These are phyloP conservation scores for Isoetes taiwanensis DNA, from an alignment of 75 land plant genomes.

Conservation along the genomic window DNA sequence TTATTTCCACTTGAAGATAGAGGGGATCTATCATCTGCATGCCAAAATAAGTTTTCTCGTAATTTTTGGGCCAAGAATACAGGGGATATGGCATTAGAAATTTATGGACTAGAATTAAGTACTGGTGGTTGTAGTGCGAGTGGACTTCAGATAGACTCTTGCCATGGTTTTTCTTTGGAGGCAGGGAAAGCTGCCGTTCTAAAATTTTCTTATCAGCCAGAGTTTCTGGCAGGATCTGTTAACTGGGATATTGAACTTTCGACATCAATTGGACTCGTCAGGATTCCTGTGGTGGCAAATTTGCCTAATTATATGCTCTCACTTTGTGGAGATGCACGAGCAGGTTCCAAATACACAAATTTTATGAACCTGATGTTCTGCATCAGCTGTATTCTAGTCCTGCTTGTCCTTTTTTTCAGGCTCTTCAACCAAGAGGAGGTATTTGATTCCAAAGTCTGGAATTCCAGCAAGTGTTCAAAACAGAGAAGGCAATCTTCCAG, in stretches of 20 bases:
- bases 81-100: slow-evolving; percentile 47
- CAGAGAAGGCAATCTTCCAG: no score
- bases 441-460: no score
- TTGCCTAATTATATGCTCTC: slow-evolving; percentile 32
- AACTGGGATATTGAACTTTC: slow-evolving; percentile 42
- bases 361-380: no score
- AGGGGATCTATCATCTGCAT: slow-evolving; percentile 16
- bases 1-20: not conserved
- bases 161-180: slow-evolving; percentile 33
- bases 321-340: slow-evolving; percentile 28
- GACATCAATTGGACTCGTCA: slow-evolving; percentile 34
- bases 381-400: no score
- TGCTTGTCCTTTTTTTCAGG: no score
- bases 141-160: slow-evolving; percentile 35
- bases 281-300: slow-evolving; percentile 46
- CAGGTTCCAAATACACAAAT: no score
- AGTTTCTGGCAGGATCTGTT: slow-evolving; percentile 28
- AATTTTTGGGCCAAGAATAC: slow-evolving; percentile 51
- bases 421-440: no score
- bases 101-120: slow-evolving; percentile 29
- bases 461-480: no score
- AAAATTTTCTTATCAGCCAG: slow-evolving; percentile 36
- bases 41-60: slow-evolving; percentile 27
- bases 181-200: slow-evolving; percentile 43
- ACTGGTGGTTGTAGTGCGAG: slow-evolving; percentile 35